These are phyloP conservation scores for Tylopilus rubrobrunneus DNA, from an alignment of 768 basidiomycete genomes.

Conservation along the genomic window DNA sequence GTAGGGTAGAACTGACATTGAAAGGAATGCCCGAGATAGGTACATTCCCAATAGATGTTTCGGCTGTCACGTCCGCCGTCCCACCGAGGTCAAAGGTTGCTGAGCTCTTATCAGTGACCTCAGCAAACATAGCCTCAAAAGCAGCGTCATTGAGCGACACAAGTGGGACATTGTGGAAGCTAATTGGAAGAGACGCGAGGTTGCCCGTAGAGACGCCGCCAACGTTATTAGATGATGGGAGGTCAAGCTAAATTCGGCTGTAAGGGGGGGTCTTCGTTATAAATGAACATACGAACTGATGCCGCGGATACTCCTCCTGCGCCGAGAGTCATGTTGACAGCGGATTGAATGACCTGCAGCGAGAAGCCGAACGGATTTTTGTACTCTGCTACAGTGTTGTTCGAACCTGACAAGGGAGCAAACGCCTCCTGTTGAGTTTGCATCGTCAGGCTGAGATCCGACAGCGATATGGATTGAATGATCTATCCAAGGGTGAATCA, in stretches of 20 bases:
- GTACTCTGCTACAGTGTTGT: slow-evolving; percentile 52
- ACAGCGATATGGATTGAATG: slow-evolving; percentile 59
- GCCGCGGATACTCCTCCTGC: slow-evolving; percentile 49
- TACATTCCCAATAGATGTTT: slow-evolving; percentile 62
- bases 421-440: slow-evolving; percentile 50
- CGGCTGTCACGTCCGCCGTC: slow-evolving; percentile 53
- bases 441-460: slow-evolving; percentile 54
- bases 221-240: slow-evolving; percentile 45
- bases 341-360: slow-evolving; percentile 55
- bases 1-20: slow-evolving; percentile 52
- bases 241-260: slow-evolving; percentile 37
- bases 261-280: not conserved
- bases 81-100: slow-evolving; percentile 52
- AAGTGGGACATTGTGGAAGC: slow-evolving; percentile 54
- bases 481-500: slow-evolving; percentile 34
- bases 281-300: slow-evolving; percentile 35
- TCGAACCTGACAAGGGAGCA: slow-evolving; percentile 56
- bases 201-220: slow-evolving; percentile 73
- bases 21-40: slow-evolving; percentile 64
- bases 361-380: slow-evolving; percentile 78
- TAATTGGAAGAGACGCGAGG: slow-evolving; percentile 52
- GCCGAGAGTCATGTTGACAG: slow-evolving; percentile 51
- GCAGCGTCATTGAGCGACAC: slow-evolving; percentile 50
- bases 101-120: slow-evolving; percentile 46
- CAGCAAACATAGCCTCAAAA: slow-evolving; percentile 56